Percentiles rank a stretch among this genome's conserved stretches.
Evolutionary conservation across 78 protist genomes (phyloP).

Genomic region (Anaeramoeba flamelloides): DNA sequence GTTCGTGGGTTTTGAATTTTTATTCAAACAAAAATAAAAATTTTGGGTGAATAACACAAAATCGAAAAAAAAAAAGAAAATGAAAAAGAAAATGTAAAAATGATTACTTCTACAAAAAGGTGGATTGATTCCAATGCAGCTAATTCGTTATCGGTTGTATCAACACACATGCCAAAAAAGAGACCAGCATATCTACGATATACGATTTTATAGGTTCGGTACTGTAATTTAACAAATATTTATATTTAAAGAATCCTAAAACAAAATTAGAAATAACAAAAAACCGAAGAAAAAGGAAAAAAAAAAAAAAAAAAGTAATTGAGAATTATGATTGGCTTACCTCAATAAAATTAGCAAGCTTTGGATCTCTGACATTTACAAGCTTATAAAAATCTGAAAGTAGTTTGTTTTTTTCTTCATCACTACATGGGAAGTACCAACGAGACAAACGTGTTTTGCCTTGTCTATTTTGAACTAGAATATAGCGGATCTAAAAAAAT

Average conservation of each 20-base stretch:
- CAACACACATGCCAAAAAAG: constrained; percentile 78
- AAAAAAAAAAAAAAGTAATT: too few species aligned
- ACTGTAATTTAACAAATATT: too few species aligned
- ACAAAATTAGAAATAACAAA: too few species aligned
- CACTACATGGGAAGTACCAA: too few species aligned
- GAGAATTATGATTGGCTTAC: too few species aligned
- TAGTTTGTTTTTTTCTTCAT: constrained; percentile 71
- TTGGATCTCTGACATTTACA: constrained; percentile 60
- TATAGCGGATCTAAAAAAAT: constrained; percentile 70
- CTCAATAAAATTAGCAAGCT: constrained; percentile 91
- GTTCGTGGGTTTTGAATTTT: not conserved
- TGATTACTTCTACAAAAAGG: constrained; percentile 69
- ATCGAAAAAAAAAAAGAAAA: too few species aligned
- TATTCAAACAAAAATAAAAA: not conserved
- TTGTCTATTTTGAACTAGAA: constrained; percentile 84
- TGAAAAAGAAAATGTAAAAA: too few species aligned
- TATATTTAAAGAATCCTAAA: too few species aligned
- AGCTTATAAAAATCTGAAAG: constrained; percentile 68
- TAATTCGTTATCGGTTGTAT: constrained; percentile 77
- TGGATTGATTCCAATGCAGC: constrained; percentile 79
- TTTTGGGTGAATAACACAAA: too few species aligned
- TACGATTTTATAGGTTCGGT: constrained; percentile 61
- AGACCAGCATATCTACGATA: constrained; percentile 89
- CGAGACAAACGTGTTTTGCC: constrained; percentile 95
- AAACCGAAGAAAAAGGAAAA: too few species aligned